Evolutionary conservation across 352 stramenopile species (phyloP).

Genomic region (Peronospora tabacina): DNA sequence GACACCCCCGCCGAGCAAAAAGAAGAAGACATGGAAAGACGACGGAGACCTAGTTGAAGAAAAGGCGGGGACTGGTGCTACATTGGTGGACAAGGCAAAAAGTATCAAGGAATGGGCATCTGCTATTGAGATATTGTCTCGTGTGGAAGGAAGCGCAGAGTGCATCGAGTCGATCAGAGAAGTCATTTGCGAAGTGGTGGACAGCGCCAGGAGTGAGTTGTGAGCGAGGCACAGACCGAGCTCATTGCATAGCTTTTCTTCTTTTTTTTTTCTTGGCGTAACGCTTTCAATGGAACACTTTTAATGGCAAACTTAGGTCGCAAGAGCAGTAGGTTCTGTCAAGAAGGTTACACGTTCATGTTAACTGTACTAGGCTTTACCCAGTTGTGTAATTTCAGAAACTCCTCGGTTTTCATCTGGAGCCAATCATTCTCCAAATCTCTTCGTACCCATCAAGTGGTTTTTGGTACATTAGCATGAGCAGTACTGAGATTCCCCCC

Average conservation of each 20-base stretch:
- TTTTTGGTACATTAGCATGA: background rate
- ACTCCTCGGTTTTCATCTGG: background rate
- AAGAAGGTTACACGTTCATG: too few relatives aligned
- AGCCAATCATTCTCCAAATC: conserved; percentile 11
- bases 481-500: background rate
- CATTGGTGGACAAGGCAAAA: conserved; percentile 23
- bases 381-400: background rate
- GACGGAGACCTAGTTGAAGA: conserved; percentile 1
- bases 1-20: conserved; percentile 7
- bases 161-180: conserved; percentile 20
- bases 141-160: conserved; percentile 22
- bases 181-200: conserved; percentile 19
- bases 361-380: too few relatives aligned
- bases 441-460: conserved; percentile 2
- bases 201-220: conserved; percentile 2
- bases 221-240: background rate
- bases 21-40: conserved; percentile 7
- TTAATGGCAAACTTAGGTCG: too few relatives aligned
- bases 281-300: too few relatives aligned
- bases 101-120: conserved; percentile 28
- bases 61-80: background rate
- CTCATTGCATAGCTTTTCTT: too few relatives aligned
- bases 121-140: conserved; percentile 22
- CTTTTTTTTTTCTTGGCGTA: too few relatives aligned
- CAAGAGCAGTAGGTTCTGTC: too few relatives aligned